A percentile compares a stretch with the other conserved stretches of the same genome.
Evolutionary conservation across 805 yeast species (phyloP).

Genomic region (Cyberlindnera xishuangbannaensis): DNA sequence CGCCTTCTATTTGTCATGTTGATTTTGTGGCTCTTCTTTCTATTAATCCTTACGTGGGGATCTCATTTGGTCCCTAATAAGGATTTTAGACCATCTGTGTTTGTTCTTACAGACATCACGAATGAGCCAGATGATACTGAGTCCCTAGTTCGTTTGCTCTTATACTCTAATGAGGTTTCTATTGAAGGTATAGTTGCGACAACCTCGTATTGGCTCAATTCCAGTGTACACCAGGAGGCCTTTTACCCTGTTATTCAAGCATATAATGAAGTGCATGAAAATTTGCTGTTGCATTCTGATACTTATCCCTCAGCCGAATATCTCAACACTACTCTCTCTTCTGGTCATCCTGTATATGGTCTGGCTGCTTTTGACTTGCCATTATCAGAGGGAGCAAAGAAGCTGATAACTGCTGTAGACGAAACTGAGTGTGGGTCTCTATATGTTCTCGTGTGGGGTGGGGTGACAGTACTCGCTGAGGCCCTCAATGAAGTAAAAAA

Average conservation of each 20-base stretch:
- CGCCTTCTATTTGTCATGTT: no score
- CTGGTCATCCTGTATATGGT: conserved; percentile 26
- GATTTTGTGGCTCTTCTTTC: no score
- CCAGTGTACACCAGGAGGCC: conserved; percentile 26
- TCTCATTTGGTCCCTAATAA: conserved; percentile 20
- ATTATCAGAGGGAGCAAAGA: conserved; percentile 24
- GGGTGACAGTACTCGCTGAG: no score
- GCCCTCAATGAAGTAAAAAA: no score
- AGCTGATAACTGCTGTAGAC: conserved; percentile 24
- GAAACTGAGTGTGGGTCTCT: conserved; percentile 14
- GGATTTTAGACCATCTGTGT: conserved; percentile 26
- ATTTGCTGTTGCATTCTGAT: no score
- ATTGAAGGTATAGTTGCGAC: conserved; percentile 29
- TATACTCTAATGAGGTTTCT: conserved; percentile 27
- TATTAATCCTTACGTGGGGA: background rate
- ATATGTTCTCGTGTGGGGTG: conserved; percentile 28
- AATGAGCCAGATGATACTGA: conserved; percentile 31
- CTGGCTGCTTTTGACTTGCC: conserved; percentile 15
- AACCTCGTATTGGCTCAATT: conserved; percentile 29
- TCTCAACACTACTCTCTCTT: conserved; percentile 22
- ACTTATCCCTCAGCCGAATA: conserved; percentile 23
- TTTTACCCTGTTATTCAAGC: conserved; percentile 28
- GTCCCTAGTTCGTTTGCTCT: conserved; percentile 26
- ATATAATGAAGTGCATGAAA: conserved; percentile 24
- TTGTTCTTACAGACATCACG: conserved; percentile 27